Percentiles rank a stretch among this genome's conserved stretches.
Conservation (phyloP, 805 yeast genomes). For the Yamadazyma scolyti region DNA sequence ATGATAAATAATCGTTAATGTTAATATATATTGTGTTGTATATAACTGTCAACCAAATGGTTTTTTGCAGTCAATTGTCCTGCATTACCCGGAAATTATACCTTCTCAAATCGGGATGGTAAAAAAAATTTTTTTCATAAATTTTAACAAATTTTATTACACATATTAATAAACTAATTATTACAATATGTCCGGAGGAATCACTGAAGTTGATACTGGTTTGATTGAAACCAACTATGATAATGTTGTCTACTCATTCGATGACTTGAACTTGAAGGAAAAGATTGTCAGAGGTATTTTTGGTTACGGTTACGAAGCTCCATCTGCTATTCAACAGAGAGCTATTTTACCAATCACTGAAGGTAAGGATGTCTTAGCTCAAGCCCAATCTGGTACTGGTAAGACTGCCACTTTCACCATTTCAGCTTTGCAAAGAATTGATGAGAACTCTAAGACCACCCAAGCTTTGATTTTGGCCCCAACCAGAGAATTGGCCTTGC, state of each 20-base stretch:
- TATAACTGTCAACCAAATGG: too few species aligned
- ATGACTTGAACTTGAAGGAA: conserved; percentile 71
- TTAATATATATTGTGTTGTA: neutral
- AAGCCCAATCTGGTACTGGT: conserved; percentile 89
- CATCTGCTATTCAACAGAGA: conserved; percentile 78
- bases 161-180: conserved; percentile 1
- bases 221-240: conserved; percentile 94
- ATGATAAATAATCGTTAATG: conserved; percentile 1
- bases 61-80: too few species aligned
- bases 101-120: too few species aligned
- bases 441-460: conserved; percentile 65
- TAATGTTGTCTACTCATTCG: conserved; percentile 72
- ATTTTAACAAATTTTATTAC: too few species aligned
- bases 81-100: too few species aligned
- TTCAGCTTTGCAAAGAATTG: conserved; percentile 69
- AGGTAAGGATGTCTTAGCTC: conserved; percentile 73
- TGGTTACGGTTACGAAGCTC: conserved; percentile 77
- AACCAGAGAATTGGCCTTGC: conserved; percentile 95
- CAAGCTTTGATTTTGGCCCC: conserved; percentile 96
- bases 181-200: conserved; percentile 58
- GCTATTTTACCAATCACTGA: conserved; percentile 76
- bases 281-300: conserved; percentile 74
- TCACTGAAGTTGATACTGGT: conserved; percentile 75
- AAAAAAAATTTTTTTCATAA: too few species aligned
- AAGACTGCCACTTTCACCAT: conserved; percentile 88